Percentiles rank a stretch among this genome's conserved stretches.
Conservation (phyloP, 148 eudicot genomes). For the Bassia scoparia region DNA sequence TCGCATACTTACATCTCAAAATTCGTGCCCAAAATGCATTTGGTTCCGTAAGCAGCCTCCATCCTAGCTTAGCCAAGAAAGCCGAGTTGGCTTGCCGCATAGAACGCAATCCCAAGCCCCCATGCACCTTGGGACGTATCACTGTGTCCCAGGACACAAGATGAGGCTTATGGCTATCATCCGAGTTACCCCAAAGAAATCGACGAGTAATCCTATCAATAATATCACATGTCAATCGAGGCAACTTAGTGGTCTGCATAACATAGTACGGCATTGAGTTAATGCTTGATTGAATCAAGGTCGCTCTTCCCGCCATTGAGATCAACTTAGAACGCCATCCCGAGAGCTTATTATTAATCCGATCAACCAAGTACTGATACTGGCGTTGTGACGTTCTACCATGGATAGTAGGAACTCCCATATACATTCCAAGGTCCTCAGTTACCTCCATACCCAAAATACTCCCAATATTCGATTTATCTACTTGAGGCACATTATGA, state of each 20-base stretch:
- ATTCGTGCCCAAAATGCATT: not conserved
- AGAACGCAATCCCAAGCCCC: not conserved
- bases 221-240: not conserved
- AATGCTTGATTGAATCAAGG: not conserved
- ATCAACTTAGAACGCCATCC: not conserved
- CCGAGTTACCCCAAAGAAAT: not conserved
- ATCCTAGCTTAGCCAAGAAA: not conserved
- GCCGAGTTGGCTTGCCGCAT: not conserved
- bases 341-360: not conserved
- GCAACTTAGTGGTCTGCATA: not conserved
- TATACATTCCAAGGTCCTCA: not conserved
- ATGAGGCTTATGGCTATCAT: not conserved
- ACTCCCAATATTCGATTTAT: not conserved
- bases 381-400: not conserved
- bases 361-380: not conserved
- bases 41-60: not conserved
- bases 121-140: not conserved
- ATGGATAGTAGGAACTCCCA: not conserved
- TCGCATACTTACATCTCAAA: not conserved
- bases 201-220: not conserved
- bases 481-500: not conserved
- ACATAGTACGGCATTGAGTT: not conserved
- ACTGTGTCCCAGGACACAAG: not conserved
- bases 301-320: not conserved
- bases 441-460: not conserved